phyloP scores from a whole-genome alignment of 495 filamentous ascomycete genomes.

The Lophiotrema nucula region DNA sequence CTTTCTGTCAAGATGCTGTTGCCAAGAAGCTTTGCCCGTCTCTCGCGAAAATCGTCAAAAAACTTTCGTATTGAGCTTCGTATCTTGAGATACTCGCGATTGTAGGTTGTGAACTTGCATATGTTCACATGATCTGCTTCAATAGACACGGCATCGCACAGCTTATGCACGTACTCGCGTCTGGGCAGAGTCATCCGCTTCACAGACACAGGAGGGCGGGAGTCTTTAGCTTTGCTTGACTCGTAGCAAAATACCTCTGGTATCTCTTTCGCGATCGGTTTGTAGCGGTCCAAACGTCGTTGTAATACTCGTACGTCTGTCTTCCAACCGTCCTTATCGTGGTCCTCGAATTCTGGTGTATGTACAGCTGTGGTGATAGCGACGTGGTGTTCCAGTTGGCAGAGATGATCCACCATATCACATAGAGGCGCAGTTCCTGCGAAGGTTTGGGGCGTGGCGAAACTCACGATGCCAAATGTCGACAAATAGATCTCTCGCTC shows the following conservation, averaged over 20 bases:
- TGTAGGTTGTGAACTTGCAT: neutral
- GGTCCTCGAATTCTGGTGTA: neutral
- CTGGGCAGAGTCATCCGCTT: neutral
- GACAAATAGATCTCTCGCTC: neutral
- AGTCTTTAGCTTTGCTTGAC: too few relatives aligned
- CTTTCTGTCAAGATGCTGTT: too few relatives aligned
- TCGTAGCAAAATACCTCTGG: conserved; percentile 1
- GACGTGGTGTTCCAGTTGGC: neutral
- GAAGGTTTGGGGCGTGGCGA: neutral
- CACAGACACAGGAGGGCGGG: too few relatives aligned
- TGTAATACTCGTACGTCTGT: neutral
- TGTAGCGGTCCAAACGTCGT: neutral
- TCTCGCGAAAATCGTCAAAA: neutral
- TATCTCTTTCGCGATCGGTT: neutral
- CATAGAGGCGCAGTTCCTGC: neutral
- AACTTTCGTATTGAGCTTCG: neutral
- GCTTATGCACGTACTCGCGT: neutral
- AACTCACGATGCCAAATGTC: neutral
- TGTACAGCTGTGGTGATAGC: too few relatives aligned
- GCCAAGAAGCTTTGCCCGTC: neutral
- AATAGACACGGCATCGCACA: neutral
- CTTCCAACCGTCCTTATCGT: neutral
- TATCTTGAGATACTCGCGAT: neutral
- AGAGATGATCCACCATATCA: neutral
- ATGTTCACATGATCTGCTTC: neutral